A percentile compares a stretch with the other conserved stretches of the same genome.
Conservation (phyloP, 2,329 filamentous ascomycete genomes). For the Daldinia eschscholtzii region DNA sequence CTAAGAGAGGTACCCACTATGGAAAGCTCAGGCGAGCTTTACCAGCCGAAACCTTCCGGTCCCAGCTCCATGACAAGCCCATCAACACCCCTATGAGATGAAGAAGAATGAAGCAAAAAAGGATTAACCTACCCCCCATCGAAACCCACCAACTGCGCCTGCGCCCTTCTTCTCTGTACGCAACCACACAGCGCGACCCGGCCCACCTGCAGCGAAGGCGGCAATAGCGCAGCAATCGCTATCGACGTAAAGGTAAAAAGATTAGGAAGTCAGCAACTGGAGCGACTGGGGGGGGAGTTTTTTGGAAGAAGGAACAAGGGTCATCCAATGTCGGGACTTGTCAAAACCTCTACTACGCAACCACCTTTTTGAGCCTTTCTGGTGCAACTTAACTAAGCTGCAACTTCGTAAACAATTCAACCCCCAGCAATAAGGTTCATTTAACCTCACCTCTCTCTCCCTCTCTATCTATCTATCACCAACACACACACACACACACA, state of each 20-base stretch:
- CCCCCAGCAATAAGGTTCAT: conserved; percentile 30
- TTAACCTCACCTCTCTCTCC: conserved; percentile 22
- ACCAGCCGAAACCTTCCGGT: conserved; percentile 38
- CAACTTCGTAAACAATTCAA: conserved; percentile 34
- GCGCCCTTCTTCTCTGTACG: conserved; percentile 39
- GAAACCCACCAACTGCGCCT: conserved; percentile 34
- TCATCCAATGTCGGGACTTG: conserved; percentile 34
- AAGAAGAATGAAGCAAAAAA: conserved; percentile 22
- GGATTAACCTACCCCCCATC: conserved; percentile 23
- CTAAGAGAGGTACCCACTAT: conserved; percentile 20
- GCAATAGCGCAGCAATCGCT: conserved; percentile 42
- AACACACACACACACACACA: background rate
- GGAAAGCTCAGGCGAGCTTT: conserved; percentile 28
- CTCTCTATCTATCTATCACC: background rate
- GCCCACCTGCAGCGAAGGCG: conserved; percentile 31
- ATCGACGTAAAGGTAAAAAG: conserved; percentile 13
- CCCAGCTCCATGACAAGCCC: conserved; percentile 17
- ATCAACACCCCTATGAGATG: conserved; percentile 18
- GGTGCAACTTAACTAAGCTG: conserved; percentile 31
- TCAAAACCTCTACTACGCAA: conserved; percentile 34
- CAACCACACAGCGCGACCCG: conserved; percentile 31
- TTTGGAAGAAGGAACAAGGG: conserved; percentile 23
- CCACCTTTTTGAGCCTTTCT: conserved; percentile 30
- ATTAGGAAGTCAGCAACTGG: conserved; percentile 16
- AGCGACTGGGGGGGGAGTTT: conserved; percentile 16